Percentiles rank a stretch among this genome's conserved stretches.
These are phyloP conservation scores for Trypanosoma conorhini DNA, from an alignment of 208 protist genomes.

Conservation along the genomic window DNA sequence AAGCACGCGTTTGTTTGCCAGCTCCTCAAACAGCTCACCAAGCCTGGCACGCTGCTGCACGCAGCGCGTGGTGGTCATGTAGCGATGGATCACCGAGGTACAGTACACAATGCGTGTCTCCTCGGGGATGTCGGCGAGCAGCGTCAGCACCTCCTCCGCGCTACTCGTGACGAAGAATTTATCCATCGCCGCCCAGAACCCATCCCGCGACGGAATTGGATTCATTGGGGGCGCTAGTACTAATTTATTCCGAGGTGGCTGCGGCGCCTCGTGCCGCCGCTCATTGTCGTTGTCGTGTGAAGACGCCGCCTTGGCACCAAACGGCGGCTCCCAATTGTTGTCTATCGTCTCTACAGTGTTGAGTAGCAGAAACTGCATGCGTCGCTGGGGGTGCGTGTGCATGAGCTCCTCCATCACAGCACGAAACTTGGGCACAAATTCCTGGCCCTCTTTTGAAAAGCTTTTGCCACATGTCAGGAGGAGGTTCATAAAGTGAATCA, in stretches of 20 bases:
- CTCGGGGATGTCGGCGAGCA: conserved; percentile 42
- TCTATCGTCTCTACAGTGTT: conserved; percentile 79
- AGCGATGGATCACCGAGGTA: conserved; percentile 58
- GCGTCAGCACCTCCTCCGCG: conserved; percentile 51
- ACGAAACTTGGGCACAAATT: conserved; percentile 47
- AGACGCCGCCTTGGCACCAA: conserved; percentile 39
- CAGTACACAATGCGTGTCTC: conserved; percentile 57
- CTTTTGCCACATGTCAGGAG: conserved; percentile 69
- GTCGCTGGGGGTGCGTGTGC: conserved; percentile 52
- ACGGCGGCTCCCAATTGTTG: conserved; percentile 80
- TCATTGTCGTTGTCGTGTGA: conserved; percentile 19
- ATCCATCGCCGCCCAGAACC: conserved; percentile 80
- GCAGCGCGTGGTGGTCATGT: conserved; percentile 74
- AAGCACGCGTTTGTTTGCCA: conserved; percentile 49
- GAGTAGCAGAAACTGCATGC: conserved; percentile 78
- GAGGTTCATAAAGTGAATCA: conserved; percentile 84
- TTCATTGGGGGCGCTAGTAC: conserved; percentile 21
- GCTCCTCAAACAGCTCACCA: conserved; percentile 74
- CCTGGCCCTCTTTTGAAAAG: conserved; percentile 45
- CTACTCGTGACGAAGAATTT: conserved; percentile 71
- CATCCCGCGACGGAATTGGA: conserved; percentile 51
- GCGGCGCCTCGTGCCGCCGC: not conserved
- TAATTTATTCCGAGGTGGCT: conserved; percentile 13
- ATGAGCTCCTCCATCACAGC: conserved; percentile 52
- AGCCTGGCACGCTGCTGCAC: conserved; percentile 64